Conservation (phyloP, 2,329 filamentous ascomycete species). For the Metarhizium sp. region DNA sequence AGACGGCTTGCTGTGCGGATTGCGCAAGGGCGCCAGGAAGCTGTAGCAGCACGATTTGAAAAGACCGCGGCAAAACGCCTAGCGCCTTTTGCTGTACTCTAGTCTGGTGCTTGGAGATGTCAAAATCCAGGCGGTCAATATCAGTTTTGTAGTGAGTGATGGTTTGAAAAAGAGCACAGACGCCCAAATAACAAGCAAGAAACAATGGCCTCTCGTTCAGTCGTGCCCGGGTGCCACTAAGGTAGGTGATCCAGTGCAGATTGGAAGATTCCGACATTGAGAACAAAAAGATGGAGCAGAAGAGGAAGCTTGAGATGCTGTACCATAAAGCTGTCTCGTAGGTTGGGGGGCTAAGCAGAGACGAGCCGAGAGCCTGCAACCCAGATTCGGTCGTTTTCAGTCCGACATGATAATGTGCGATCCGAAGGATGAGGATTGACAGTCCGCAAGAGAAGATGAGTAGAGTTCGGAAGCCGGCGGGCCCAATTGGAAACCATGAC, state of each 20-base stretch:
- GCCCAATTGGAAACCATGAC: constrained; percentile 77
- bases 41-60: constrained; percentile 26
- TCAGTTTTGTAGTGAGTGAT: constrained; percentile 62
- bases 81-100: constrained; percentile 13
- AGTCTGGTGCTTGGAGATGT: constrained; percentile 15
- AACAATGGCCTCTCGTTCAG: constrained; percentile 85
- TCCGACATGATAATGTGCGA: constrained; percentile 72
- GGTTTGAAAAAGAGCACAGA: constrained; percentile 63
- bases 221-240: constrained; percentile 60
- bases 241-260: constrained; percentile 64
- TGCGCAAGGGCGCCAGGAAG: constrained; percentile 29
- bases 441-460: constrained; percentile 71
- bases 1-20: constrained; percentile 29
- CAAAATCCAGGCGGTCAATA: constrained; percentile 53
- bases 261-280: constrained; percentile 50
- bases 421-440: constrained; percentile 73
- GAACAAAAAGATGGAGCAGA: constrained; percentile 74
- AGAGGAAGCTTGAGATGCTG: constrained; percentile 65
- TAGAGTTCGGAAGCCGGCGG: constrained; percentile 62
- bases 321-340: constrained; percentile 70
- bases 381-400: constrained; percentile 61
- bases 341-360: constrained; percentile 49
- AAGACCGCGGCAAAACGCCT: constrained; percentile 17
- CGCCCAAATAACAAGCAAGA: constrained; percentile 59
- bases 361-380: constrained; percentile 52